Base-by-base conservation (phyloP, 176 grass and related monocot genomes). In the Coix lacrymajobi region DNA sequence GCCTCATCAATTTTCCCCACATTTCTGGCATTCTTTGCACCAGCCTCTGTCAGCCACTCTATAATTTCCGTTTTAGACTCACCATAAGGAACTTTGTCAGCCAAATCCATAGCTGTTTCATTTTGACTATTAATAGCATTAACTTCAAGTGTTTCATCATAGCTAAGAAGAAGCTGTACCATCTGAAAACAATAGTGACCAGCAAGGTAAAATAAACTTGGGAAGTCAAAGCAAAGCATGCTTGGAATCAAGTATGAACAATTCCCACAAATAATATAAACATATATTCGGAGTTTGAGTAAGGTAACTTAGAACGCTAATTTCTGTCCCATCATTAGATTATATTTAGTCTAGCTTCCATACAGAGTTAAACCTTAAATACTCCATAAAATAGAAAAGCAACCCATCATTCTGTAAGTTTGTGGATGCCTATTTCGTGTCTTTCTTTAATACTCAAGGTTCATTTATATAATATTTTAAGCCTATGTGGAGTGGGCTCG, bases 61-160 rank as follows among this genome's bases (percentile, higher is more conserved):
- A 88, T 91, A 48, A 99, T 99, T 87, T 99, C 93, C 40, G 34
- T 96, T 90, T 99, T 81, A 22, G 93, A 92, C 43, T 99, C 89
- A 46, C 91, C 96, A 85, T 99, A 99, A 3, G 96, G 96, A 68
- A 99, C 80, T 82, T 92, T 99, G 77, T 99, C 96, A 33, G 85
- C 87, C 69, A 99, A 88, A 82, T 99, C 96, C 88, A 99, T 89
- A 77, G 96, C 93, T 36, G 96, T 96, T 87, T 99, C 96, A 58
- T 99, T 96, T 33, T 96, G 96, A 89, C 83, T 89, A 82, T 99
- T 99, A 52, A 95, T 86, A 6, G 83, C 80, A 75, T 99, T 99
- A 26, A 99, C 78, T 56, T 93, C 89, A 29, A 96, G 90, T 17
- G 91, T 14, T 46, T 99, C 93, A 19, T 99, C 93, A 19, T 85